phyloP scores from a whole-genome alignment of 306 rosid genomes.

The Sicyos edulis region DNA sequence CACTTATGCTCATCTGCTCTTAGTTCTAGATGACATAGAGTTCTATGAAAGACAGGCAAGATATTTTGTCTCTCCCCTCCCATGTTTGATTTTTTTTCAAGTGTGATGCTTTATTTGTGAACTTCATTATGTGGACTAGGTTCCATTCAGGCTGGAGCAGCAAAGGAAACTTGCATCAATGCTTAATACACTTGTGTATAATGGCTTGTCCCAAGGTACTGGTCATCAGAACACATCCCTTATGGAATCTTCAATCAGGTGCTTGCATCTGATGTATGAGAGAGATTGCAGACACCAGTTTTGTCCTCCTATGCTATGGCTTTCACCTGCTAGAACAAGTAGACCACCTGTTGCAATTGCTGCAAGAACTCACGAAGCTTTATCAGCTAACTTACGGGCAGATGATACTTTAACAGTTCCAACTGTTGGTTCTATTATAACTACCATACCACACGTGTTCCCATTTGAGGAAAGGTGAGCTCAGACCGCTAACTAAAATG shows the following conservation, averaged over 20 bases:
- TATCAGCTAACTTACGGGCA: slow-evolving; percentile 47
- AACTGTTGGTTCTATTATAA: slow-evolving; percentile 61
- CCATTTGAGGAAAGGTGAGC: slow-evolving; percentile 92
- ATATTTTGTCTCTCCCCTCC: slow-evolving; percentile 16
- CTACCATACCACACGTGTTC: slow-evolving; percentile 74
- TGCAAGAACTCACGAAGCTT: slow-evolving; percentile 82
- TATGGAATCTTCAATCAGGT: slow-evolving; percentile 83
- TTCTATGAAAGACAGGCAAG: slow-evolving; percentile 91
- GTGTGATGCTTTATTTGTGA: slow-evolving; percentile 23
- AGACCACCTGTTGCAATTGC: slow-evolving; percentile 84
- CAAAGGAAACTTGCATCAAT: slow-evolving; percentile 71
- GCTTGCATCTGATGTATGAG: slow-evolving; percentile 93
- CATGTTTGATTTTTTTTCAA: slow-evolving; percentile 17
- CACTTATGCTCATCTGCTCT: slow-evolving; percentile 82
- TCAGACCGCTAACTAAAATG: slow-evolving; percentile 25
- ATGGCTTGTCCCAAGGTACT: slow-evolving; percentile 57
- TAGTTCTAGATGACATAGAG: slow-evolving; percentile 95
- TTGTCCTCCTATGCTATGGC: slow-evolving; percentile 87
- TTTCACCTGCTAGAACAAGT: slow-evolving; percentile 81
- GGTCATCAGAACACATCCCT: slow-evolving; percentile 53
- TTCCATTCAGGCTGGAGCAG: slow-evolving; percentile 86
- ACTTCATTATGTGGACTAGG: slow-evolving; percentile 45
- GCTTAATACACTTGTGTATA: slow-evolving; percentile 87
- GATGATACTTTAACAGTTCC: slow-evolving; percentile 50
- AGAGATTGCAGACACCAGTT: slow-evolving; percentile 95